Base-by-base conservation (phyloP, 345 rosid species). In the Toxicodendron radicans region DNA sequence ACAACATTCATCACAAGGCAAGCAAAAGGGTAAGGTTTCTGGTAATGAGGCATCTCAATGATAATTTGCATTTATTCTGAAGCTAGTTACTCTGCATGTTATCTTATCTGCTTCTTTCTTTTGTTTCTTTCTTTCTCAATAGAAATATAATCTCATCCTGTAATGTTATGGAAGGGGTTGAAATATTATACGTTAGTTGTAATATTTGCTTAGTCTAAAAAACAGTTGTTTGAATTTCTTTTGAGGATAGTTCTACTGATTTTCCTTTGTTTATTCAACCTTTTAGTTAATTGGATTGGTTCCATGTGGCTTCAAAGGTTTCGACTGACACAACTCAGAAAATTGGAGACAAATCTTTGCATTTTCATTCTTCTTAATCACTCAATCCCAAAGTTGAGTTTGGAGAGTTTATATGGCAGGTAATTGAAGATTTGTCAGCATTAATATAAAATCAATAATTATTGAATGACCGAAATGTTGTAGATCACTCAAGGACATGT, bases 1-100 rank as follows among this genome's bases (percentile, higher is more conserved):
- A 66, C 14, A 61, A 45, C 54, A 52, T 38, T 58, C 33, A 18
- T 43, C 8, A 2, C 56, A 12, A 21, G 20, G 66, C 10, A 54
- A 73, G 18, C 10, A 24, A 38, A 38, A 76, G 73, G 80, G 78
- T 73, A 72, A 48, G 51, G 21, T 74, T 65, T 58, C 49, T 73
- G 75, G 57, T 32, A 73, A 32, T 64, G 23, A 64, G 43, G 69
- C 54, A 45, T 64, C 21, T 11, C 11, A 18, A 32, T 58, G 43
- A 12, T 30, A n/a, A 6, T 35, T 35, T 8, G 16, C 35, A 56
- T 69, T 69, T 56, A 56, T 20, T 56, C 30, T 27, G 30, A 27
- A 27, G 30, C 30, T 27, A 27, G 30, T 27, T 20, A 68, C 72
- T 23, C 5, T 67, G 71, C 11, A 38, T 52, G 32, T 17, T 9